Evolutionary conservation across 805 yeast genomes (phyloP), one percentile per base, ranked within the genome.

Genomic region (Metschnikowia colocasiae): DNA sequence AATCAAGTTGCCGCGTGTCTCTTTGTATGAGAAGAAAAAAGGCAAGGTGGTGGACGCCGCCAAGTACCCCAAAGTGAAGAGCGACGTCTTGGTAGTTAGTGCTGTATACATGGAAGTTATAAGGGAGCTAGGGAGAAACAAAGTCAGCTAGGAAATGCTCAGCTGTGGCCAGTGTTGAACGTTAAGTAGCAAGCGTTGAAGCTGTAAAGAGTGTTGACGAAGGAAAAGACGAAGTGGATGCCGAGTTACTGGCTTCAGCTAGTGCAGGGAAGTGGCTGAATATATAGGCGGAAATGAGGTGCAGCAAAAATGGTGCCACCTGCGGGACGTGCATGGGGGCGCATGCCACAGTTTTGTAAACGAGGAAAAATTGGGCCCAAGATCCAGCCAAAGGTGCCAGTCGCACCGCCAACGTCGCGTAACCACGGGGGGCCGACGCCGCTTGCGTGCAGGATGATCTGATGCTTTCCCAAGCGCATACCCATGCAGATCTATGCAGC

Each of bases 11-110:
- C 52, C 50, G 33, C 52, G 48, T 13, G 73, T 54, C 48, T 71
- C 76, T 47, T 62, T 68, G 54, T 71, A 72, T 3, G 74, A 68
- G 46, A 70, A 68, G 39, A 65, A 49, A 46, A 72, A 71, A 3
- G 76, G 76, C 33, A 65, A 48, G 18, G 74, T 68, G 30, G 73
- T 60, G 10, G 74, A 67, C 10, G 68, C 47, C 4, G 73, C 66
- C 53, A 72, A 64, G 59, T 72, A 72, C 35, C 68, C 64, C 44
- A 72, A 59, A 34, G 69, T 56, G 44, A 71, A 58, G 18, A 63
- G 56, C 35, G 71, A 59, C 10, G 67, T 59, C 49, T 59, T 64
- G 45, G 61, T 55, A 33, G 55, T 57, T 46, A 58, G 44, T 10
- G 62, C 33, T 45, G 55, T 40, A 53, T 59, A 51, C 65, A 62